phyloP scores from a whole-genome alignment of 192 early-diverging fungal genomes.

The Geranomyces variabilis region DNA sequence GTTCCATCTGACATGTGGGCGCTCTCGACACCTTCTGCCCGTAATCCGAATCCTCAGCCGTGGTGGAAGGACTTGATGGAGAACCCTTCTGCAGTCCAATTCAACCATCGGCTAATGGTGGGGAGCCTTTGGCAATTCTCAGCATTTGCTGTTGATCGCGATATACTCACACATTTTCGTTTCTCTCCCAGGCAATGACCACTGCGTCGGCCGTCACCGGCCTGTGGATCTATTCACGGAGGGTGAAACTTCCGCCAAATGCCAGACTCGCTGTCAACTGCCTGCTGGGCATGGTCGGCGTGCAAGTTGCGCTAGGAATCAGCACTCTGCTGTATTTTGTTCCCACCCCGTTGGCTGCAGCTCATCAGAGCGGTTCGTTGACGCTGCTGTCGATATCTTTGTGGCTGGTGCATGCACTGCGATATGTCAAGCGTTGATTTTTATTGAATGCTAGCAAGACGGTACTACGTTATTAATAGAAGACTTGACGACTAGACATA shows the following conservation, averaged over 20 bases:
- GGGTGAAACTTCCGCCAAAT: constrained; percentile 70
- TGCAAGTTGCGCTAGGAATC: constrained; percentile 90
- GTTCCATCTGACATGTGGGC: constrained; percentile 70
- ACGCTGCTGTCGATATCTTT: constrained; percentile 80
- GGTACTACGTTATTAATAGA: too few relatives aligned
- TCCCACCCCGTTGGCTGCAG: constrained; percentile 87
- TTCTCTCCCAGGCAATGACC: constrained; percentile 85
- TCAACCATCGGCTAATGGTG: constrained; percentile 89
- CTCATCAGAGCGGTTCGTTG: constrained; percentile 93
- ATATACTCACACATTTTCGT: neutral
- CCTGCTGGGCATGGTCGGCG: constrained; percentile 71
- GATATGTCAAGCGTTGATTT: constrained; percentile 28
- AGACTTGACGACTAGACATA: too few relatives aligned
- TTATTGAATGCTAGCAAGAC: too few relatives aligned
- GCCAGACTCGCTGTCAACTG: constrained; percentile 71
- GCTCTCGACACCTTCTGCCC: constrained; percentile 46
- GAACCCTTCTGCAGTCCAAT: constrained; percentile 93
- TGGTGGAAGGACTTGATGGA: constrained; percentile 90
- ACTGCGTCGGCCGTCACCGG: constrained; percentile 73
- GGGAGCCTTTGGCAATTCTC: constrained; percentile 18
- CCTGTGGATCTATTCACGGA: constrained; percentile 76
- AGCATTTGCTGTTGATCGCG: neutral
- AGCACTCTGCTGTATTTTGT: constrained; percentile 89
- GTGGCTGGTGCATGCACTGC: constrained; percentile 73
- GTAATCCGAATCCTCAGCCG: constrained; percentile 57